A percentile compares a stretch with the other conserved stretches of the same genome.
Conservation (phyloP, 2,329 filamentous ascomycete species). For the Zarea fungicola region DNA sequence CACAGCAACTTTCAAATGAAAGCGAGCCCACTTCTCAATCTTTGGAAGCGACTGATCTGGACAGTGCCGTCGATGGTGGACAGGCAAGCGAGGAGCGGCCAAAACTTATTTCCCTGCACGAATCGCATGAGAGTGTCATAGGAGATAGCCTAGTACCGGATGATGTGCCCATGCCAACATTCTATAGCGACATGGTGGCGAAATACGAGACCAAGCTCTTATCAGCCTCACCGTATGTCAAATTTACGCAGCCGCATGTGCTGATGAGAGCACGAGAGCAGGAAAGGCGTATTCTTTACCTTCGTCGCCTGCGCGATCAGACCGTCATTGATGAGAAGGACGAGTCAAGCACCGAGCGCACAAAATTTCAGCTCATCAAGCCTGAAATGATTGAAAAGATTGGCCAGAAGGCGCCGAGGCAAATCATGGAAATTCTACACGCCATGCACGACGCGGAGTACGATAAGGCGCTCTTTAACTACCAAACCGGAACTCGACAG, state of each 20-base stretch:
- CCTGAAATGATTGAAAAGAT: slow-evolving; percentile 92
- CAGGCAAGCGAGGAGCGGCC: slow-evolving; percentile 21
- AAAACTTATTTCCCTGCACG: slow-evolving; percentile 34
- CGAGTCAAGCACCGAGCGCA: slow-evolving; percentile 57
- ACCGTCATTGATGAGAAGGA: slow-evolving; percentile 52
- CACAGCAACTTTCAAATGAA: slow-evolving; percentile 31
- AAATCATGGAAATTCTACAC: slow-evolving; percentile 88
- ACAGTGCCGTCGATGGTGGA: slow-evolving; percentile 23
- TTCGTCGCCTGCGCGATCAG: slow-evolving; percentile 79
- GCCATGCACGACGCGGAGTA: slow-evolving; percentile 96
- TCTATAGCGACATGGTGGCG: slow-evolving; percentile 91
- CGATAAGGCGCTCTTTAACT: slow-evolving; percentile 89
- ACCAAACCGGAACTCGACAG: slow-evolving; percentile 87
- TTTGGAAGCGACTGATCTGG: slow-evolving; percentile 24
- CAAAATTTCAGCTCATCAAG: slow-evolving; percentile 83
- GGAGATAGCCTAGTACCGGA: slow-evolving; percentile 61
- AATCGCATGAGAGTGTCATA: slow-evolving; percentile 37
- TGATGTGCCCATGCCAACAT: slow-evolving; percentile 79
- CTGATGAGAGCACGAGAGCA: slow-evolving; percentile 89
- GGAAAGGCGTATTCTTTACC: slow-evolving; percentile 74
- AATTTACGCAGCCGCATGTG: slow-evolving; percentile 89
- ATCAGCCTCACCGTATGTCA: slow-evolving; percentile 93
- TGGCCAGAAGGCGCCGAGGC: slow-evolving; percentile 71
- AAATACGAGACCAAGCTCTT: slow-evolving; percentile 90
- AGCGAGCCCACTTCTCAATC: slow-evolving; percentile 32